Evolutionary conservation across 805 yeast genomes (phyloP).

Genomic region (Ogataea trehalophila): DNA sequence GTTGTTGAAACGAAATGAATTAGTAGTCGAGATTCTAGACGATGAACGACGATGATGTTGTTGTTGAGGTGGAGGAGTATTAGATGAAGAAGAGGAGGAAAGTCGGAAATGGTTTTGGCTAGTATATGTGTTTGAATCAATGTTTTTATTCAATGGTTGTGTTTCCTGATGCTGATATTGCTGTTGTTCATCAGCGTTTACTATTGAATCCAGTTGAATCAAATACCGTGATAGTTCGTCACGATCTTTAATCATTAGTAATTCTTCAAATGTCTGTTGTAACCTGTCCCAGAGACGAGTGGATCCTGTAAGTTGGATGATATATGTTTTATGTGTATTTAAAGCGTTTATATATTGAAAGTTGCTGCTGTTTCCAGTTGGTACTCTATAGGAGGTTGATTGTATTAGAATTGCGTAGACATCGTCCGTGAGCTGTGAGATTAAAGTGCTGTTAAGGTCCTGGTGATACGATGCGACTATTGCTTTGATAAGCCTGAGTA

Average conservation of each 20-base stretch:
- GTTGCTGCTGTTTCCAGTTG: neutral
- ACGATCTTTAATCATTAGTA: slow-evolving; percentile 9
- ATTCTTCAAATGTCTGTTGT: slow-evolving; percentile 18
- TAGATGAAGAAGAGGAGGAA: slow-evolving; percentile 5
- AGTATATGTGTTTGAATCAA: neutral
- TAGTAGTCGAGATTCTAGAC: slow-evolving; percentile 2
- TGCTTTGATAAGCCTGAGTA: no score
- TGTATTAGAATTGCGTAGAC: slow-evolving; percentile 8
- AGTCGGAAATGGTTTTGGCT: neutral
- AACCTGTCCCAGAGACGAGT: slow-evolving; percentile 14
- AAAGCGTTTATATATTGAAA: slow-evolving; percentile 4
- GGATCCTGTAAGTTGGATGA: slow-evolving; percentile 5
- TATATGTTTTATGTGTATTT: slow-evolving; percentile 5
- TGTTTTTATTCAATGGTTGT: neutral
- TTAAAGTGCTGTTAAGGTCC: no score
- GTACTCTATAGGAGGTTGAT: slow-evolving; percentile 3
- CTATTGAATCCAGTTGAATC: slow-evolving; percentile 16
- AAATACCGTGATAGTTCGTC: slow-evolving; percentile 20
- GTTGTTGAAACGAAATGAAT: neutral
- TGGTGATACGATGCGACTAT: no score
- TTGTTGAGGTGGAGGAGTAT: neutral
- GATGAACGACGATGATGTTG: slow-evolving; percentile 7
- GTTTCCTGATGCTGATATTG: neutral
- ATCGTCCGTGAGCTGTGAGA: slow-evolving; percentile 3
- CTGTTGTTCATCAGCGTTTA: neutral